These are phyloP conservation scores for Diospyros lotus DNA, from an alignment of 148 eudicot species.

Conservation along the genomic window DNA sequence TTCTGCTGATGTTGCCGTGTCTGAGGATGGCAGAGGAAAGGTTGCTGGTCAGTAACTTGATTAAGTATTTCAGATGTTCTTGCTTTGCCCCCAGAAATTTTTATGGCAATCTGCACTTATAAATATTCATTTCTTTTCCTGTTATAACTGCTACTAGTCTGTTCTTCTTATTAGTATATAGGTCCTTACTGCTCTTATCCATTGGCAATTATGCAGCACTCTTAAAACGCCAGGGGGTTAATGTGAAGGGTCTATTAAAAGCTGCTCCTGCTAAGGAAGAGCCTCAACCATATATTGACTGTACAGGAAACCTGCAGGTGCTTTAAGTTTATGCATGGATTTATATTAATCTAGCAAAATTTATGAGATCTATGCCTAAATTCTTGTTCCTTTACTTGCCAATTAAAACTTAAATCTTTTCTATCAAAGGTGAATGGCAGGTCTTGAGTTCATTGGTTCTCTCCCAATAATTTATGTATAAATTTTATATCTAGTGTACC, in stretches of 20 bases:
- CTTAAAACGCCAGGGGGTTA: conserved; percentile 89
- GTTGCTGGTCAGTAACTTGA: conserved; percentile 71
- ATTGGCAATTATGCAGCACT: conserved; percentile 55
- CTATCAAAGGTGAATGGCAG: background rate
- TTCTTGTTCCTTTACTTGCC: background rate
- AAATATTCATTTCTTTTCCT: background rate
- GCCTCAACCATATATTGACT: conserved; percentile 76
- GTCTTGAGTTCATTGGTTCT: background rate
- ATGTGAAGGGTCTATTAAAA: conserved; percentile 92
- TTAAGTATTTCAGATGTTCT: background rate
- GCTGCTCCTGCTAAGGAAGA: conserved; percentile 82
- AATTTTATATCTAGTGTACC: no score
- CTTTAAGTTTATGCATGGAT: conserved; percentile 3
- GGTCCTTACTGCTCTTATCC: conserved; percentile 10
- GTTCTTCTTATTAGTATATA: background rate
- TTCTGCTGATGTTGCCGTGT: conserved; percentile 48
- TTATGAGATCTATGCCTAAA: background rate
- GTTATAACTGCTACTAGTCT: background rate
- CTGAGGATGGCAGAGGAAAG: conserved; percentile 95
- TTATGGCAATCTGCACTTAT: background rate
- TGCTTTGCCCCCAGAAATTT: background rate
- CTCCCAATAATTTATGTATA: background rate
- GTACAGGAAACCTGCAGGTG: conserved; percentile 98
- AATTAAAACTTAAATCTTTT: background rate
- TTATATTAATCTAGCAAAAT: conserved; percentile 3